Conservation (phyloP, 306 rosid genomes). For the Sicyos edulis region DNA sequence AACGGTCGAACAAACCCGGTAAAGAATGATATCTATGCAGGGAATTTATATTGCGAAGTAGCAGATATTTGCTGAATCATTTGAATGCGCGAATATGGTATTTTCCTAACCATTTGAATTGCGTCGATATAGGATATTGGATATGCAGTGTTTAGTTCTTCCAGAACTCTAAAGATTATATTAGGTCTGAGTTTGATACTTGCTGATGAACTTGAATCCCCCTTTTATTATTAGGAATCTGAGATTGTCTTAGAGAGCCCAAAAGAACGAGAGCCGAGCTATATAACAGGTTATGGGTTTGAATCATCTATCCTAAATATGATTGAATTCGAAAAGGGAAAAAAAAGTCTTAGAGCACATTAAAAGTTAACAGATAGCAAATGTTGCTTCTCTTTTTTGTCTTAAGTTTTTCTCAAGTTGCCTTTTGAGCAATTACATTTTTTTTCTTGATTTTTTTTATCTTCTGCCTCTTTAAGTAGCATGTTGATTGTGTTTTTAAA, state of each 20-base stretch:
- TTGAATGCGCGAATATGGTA: constrained; percentile 12
- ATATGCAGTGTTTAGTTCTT: constrained; percentile 15
- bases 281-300: no score
- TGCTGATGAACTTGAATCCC: constrained; percentile 13
- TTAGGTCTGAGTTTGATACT: background rate
- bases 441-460: no score
- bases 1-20: constrained; percentile 17
- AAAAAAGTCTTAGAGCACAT: background rate
- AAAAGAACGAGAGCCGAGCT: no score
- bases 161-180: background rate
- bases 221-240: background rate
- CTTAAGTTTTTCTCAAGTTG: background rate
- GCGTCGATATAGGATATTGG: constrained; percentile 1
- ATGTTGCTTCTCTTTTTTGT: background rate
- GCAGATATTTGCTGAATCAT: constrained; percentile 14
- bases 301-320: no score
- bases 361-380: background rate
- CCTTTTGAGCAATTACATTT: background rate
- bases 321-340: no score
- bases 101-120: constrained; percentile 12
- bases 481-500: no score
- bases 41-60: constrained; percentile 26
- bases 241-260: background rate
- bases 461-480: no score
- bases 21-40: constrained; percentile 39